Conservation (phyloP, 2,329 filamentous ascomycete genomes). For the Trichophyton equinum region DNA sequence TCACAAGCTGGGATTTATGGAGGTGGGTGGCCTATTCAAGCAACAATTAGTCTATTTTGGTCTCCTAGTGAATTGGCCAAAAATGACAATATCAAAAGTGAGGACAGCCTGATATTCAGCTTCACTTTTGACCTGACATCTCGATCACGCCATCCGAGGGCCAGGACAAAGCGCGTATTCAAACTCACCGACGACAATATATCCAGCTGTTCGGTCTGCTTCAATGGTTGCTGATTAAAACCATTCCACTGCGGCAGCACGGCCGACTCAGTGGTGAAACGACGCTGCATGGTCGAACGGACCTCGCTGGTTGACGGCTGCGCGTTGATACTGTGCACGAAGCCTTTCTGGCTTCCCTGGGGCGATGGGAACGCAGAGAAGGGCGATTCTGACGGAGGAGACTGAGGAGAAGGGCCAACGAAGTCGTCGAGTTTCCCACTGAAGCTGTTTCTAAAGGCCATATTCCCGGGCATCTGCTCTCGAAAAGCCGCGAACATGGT, state of each 20-base stretch:
- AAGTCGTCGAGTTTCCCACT: conserved; percentile 64
- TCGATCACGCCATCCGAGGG: conserved; percentile 5
- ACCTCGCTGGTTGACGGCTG: conserved; percentile 54
- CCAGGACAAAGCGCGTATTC: conserved; percentile 2
- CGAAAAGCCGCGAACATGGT: conserved; percentile 13
- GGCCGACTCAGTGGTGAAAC: conserved; percentile 86
- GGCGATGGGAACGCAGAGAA: conserved; percentile 65
- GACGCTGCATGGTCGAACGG: conserved; percentile 67
- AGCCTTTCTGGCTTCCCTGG: conserved; percentile 52
- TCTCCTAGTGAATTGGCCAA: background rate
- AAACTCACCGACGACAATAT: conserved; percentile 42
- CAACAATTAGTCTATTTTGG: conserved; percentile 6
- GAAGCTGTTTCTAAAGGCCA: conserved; percentile 53
- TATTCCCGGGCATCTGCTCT: conserved; percentile 22
- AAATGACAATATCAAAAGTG: background rate
- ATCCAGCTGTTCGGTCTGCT: conserved; percentile 43
- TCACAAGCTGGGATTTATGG: conserved; percentile 19
- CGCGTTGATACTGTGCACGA: conserved; percentile 19
- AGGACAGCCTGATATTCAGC: background rate
- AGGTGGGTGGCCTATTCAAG: conserved; percentile 17
- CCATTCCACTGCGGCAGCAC: conserved; percentile 63
- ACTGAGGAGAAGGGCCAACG: conserved; percentile 64
- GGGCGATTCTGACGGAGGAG: conserved; percentile 60
- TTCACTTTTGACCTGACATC: conserved; percentile 3
- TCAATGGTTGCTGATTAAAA: conserved; percentile 42